A percentile compares a stretch with the other conserved stretches of the same genome.
These are phyloP conservation scores for Citrullus colocynthis DNA, from an alignment of 306 rosid species.

Conservation along the genomic window DNA sequence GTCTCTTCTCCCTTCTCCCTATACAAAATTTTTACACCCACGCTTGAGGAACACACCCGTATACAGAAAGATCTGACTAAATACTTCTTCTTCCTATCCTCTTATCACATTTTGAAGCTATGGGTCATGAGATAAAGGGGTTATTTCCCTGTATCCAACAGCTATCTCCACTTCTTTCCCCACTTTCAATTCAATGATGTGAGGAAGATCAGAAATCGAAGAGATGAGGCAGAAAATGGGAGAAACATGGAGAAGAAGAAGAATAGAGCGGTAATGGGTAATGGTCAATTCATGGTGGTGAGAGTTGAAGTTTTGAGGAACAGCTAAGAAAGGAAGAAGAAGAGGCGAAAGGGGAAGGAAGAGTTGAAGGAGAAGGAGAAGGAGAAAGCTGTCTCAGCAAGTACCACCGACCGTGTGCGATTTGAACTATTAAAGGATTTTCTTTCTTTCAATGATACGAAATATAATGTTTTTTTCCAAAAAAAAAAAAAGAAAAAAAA, in stretches of 20 bases:
- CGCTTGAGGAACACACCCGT: not conserved
- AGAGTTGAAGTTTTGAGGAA: not conserved
- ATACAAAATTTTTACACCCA: not conserved
- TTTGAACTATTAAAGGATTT: not conserved
- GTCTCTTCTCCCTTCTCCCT: not conserved
- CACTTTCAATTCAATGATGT: not conserved
- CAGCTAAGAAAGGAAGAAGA: constrained; percentile 5
- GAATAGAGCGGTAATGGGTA: not conserved
- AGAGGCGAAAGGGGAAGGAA: not conserved
- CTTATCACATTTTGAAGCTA: not conserved
- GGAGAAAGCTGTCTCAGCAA: not conserved
- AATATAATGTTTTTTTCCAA: not conserved
- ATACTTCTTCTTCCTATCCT: not conserved
- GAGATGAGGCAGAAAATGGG: not conserved
- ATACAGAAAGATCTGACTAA: not conserved
- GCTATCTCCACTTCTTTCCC: not conserved
- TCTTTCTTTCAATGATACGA: not conserved
- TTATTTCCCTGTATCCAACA: not conserved
- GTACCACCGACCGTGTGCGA: constrained; percentile 4
- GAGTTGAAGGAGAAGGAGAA: not conserved
- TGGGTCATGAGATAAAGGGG: not conserved
- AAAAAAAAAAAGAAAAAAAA: too few species aligned
- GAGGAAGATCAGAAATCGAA: not conserved
- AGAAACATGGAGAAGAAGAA: not conserved
- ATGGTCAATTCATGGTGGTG: not conserved